Base-by-base conservation (phyloP, 495 filamentous ascomycete genomes). In the Aspergillus homomorphus region DNA sequence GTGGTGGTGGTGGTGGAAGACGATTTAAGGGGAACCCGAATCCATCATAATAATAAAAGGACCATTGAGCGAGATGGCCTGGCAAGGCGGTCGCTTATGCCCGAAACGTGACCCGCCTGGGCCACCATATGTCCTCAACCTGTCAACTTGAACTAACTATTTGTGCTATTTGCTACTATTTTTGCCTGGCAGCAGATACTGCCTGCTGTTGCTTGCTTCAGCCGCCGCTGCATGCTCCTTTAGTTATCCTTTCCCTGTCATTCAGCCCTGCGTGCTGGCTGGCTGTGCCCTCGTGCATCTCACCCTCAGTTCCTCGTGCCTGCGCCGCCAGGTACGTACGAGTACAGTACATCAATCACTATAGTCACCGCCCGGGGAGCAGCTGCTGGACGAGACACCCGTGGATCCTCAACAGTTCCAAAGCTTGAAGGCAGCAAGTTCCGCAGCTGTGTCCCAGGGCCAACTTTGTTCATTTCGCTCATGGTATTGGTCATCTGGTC, bases 81-180 rank as follows among this genome's bases (percentile, higher is more conserved):
- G 58, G 58, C 55, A 61, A 64, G 62, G 62, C 62, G 62, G 62
- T 66, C 60, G 57, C 63, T 63, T 63, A 63, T 57, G 19, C 61
- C 42, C 41, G 28, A 61, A 62, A 62, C 60, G 63, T 66, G 63
- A 66, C 60, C 60, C 60, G 62, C 62, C 51, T 33, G 24, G 53
- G 43, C 58, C 57, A 56, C 49, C 38, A n/a, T 41, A 7, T 50
- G 59, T 23, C 46, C 52, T 45, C 41, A 60, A 41, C 55, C 41
- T n/a, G n/a, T n/a, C n/a, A n/a, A n/a, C n/a, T n/a, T n/a, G n/a
- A n/a, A 14, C 16, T 19, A 42, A 54, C 59, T 49, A 51, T 56
- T 57, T 57, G 44, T 56, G 38, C 19, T 50, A n/a, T 9, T 14
- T n/a, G 46, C 43, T 20, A 9, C 45, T 23, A 23, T 46, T 23